phyloP scores from a whole-genome alignment of 2,329 filamentous ascomycete genomes.

The Ophiostoma australiae region DNA sequence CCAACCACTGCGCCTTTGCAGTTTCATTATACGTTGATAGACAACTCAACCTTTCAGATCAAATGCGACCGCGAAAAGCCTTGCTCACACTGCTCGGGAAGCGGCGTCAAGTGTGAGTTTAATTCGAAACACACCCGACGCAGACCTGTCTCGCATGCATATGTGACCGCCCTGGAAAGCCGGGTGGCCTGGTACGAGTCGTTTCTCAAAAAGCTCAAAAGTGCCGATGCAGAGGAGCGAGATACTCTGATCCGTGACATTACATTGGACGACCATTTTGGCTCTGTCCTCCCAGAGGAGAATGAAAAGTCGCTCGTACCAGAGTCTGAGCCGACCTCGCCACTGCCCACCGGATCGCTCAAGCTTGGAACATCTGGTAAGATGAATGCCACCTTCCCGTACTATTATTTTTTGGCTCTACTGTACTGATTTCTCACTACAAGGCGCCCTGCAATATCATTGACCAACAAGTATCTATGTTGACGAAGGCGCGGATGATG shows the following conservation, averaged over 20 bases:
- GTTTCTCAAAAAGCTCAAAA: neutral
- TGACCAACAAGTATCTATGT: conserved; percentile 3
- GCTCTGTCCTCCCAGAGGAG: conserved; percentile 1
- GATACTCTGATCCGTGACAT: neutral
- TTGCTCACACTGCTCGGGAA: neutral
- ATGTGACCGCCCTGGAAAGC: neutral
- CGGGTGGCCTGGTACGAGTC: conserved; percentile 4
- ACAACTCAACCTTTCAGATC: neutral
- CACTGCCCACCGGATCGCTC: conserved; percentile 1
- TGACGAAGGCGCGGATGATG: neutral
- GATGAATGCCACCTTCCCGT: neutral
- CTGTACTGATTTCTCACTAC: neutral
- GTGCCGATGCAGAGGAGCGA: neutral
- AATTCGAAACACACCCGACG: neutral
- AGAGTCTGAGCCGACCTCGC: neutral
- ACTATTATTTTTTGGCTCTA: neutral
- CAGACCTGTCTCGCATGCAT: neutral
- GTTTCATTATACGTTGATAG: neutral
- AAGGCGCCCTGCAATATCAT: neutral
- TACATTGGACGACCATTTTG: neutral
- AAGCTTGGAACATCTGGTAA: neutral
- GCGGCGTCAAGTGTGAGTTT: neutral
- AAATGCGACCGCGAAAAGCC: conserved; percentile 4
- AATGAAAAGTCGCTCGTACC: neutral
- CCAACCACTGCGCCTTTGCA: neutral